Evolutionary conservation across 208 protist genomes (phyloP).

Genomic region (Crithidia acanthocephali): DNA sequence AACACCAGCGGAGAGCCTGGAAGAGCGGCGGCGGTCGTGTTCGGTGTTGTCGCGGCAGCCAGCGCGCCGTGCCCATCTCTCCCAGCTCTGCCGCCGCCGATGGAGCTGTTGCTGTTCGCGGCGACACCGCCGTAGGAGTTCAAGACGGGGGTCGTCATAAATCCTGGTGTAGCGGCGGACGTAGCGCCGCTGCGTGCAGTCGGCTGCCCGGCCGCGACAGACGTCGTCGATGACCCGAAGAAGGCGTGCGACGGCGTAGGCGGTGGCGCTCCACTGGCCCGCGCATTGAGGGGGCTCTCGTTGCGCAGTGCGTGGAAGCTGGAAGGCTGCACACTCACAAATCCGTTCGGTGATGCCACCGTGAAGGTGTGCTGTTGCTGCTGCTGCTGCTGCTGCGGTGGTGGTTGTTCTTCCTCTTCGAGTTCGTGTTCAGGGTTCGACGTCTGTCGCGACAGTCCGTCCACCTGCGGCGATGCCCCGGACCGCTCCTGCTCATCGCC

Average conservation of each 20-base stretch:
- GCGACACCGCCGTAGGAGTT: background rate
- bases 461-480: background rate
- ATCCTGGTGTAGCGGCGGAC: background rate
- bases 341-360: background rate
- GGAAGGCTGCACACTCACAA: background rate
- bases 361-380: background rate
- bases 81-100: background rate
- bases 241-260: background rate
- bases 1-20: slow-evolving; percentile 11
- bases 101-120: background rate
- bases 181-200: background rate
- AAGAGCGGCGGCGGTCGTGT: background rate
- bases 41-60: background rate
- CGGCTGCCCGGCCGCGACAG: background rate
- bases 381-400: background rate
- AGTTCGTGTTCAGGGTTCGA: background rate
- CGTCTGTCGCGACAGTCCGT: background rate
- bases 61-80: background rate
- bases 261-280: background rate
- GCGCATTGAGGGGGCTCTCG: background rate
- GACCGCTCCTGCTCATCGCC: background rate
- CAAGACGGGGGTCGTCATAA: background rate
- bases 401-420: background rate
- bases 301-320: background rate
- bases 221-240: background rate